Evolutionary conservation across 331 rosid species (phyloP), one percentile per base, ranked within the genome.

Genomic region (Malus hybrid): DNA sequence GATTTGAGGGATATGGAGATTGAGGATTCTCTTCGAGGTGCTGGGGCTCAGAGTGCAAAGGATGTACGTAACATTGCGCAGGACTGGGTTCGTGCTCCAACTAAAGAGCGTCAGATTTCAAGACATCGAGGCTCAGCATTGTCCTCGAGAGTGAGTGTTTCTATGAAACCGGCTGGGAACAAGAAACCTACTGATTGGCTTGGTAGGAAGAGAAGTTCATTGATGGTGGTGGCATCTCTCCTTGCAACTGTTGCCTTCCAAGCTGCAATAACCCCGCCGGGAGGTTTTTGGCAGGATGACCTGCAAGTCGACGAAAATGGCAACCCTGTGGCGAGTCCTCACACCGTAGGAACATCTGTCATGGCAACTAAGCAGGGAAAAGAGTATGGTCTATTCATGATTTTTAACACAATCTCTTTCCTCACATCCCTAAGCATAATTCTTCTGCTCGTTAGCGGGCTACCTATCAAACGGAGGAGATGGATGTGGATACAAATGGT

Each of bases 401-500:
- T 77, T 16, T 52, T 77, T 32, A 77, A 77, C 76, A 70, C 81
- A 14, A 31, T 63, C 0, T 31, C 76, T 48, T 77, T 77, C 72
- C 81, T 77, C 12, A 0, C 81, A 3, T 77, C 81, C 62, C 36
- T 77, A 15, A 77, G 81, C 63, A 77, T 77, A 48, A 77, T 77
- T 46, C 76, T 77, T 63, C 54, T 77, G 16, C 69, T 70, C 48
- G 80, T 77, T 60, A 78, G 81, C 12, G 81, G 81, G 44, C 61
- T 78, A 57, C 81, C 81, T 15, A 71, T 78, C 50, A 78, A 46
- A 28, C 69, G 64, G 54, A 34, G 80, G 6, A 65, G 74, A 24
- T 80, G 84, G 84, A 65, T 80, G 77, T 76, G 84, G 84, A 80
- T 80, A 64, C 80, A 80, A 33, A 80, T 80, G 84, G 69, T 80